A percentile compares a stretch with the other conserved stretches of the same genome.
phyloP scores from a whole-genome alignment of 2,329 filamentous ascomycete species.

The Teratosphaeria epicoccoides region DNA sequence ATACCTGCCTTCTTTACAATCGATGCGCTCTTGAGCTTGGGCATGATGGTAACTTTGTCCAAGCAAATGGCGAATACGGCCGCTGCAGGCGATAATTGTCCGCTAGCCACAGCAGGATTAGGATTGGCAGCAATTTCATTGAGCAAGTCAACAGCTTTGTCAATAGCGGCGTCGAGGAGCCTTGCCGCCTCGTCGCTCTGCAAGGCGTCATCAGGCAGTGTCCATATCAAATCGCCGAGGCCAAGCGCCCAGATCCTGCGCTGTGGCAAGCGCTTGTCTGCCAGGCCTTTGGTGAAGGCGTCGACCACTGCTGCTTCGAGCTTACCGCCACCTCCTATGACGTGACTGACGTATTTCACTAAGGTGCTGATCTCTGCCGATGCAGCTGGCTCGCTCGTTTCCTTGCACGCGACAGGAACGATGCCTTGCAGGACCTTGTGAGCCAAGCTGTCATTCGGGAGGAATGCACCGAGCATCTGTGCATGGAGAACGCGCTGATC shows the following conservation, averaged over 20 bases:
- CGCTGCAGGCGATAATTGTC: slow-evolving; percentile 69
- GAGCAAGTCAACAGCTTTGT: slow-evolving; percentile 58
- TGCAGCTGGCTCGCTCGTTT: slow-evolving; percentile 78
- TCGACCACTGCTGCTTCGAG: slow-evolving; percentile 59
- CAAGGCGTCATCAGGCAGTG: slow-evolving; percentile 38
- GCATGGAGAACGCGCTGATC: slow-evolving; percentile 78
- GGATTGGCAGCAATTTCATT: slow-evolving; percentile 71
- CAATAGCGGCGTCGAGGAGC: slow-evolving; percentile 41
- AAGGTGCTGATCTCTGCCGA: slow-evolving; percentile 65
- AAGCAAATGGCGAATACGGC: slow-evolving; percentile 56
- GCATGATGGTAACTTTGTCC: slow-evolving; percentile 42
- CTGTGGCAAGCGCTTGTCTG: slow-evolving; percentile 71
- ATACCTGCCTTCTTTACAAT: slow-evolving; percentile 54
- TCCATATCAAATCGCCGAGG: slow-evolving; percentile 59
- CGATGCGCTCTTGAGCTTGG: slow-evolving; percentile 44
- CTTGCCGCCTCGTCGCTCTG: slow-evolving; percentile 36
- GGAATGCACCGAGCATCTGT: slow-evolving; percentile 62
- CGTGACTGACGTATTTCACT: slow-evolving; percentile 51
- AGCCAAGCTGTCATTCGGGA: slow-evolving; percentile 51
- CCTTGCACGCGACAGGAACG: slow-evolving; percentile 61
- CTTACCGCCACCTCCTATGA: slow-evolving; percentile 50
- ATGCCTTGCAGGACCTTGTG: slow-evolving; percentile 57
- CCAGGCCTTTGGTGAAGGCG: slow-evolving; percentile 66
- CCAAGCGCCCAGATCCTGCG: slow-evolving; percentile 72
- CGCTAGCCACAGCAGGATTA: slow-evolving; percentile 66